Conservation (phyloP, 2,329 filamentous ascomycete genomes). For the Trichoderma oligosporum region DNA sequence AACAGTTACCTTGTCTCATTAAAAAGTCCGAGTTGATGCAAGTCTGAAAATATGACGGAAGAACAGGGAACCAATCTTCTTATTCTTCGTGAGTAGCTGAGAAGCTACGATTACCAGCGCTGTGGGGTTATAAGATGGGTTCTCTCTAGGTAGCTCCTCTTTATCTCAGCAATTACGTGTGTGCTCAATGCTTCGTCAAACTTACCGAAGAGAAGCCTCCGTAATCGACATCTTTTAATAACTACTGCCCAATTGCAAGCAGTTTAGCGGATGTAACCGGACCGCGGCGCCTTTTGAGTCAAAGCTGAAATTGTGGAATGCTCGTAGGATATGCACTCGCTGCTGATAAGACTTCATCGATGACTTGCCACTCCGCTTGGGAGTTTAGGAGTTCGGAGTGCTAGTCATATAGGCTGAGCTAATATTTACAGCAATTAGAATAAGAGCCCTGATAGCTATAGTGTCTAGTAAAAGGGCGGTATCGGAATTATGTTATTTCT, state of each 20-base stretch:
- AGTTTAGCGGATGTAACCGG: constrained; percentile 3
- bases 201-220: background rate
- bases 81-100: constrained; percentile 6
- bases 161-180: background rate
- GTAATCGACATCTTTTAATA: background rate
- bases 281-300: background rate
- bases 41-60: background rate
- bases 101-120: background rate
- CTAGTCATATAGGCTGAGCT: background rate
- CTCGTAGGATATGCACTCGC: background rate
- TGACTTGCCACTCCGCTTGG: background rate
- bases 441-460: constrained; percentile 1
- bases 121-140: constrained; percentile 6
- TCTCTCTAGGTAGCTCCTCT: background rate
- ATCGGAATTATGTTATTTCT: background rate
- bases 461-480: background rate
- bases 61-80: background rate
- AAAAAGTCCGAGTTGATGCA: background rate
- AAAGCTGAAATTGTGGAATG: background rate
- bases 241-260: background rate
- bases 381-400: no score
- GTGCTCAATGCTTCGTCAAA: background rate
- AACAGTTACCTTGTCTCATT: background rate
- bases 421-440: background rate
- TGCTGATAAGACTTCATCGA: constrained; percentile 8